Evolutionary conservation across 208 protist genomes (phyloP), one percentile per base, ranked within the genome.

Genomic region (Wallacemonas sp.): DNA sequence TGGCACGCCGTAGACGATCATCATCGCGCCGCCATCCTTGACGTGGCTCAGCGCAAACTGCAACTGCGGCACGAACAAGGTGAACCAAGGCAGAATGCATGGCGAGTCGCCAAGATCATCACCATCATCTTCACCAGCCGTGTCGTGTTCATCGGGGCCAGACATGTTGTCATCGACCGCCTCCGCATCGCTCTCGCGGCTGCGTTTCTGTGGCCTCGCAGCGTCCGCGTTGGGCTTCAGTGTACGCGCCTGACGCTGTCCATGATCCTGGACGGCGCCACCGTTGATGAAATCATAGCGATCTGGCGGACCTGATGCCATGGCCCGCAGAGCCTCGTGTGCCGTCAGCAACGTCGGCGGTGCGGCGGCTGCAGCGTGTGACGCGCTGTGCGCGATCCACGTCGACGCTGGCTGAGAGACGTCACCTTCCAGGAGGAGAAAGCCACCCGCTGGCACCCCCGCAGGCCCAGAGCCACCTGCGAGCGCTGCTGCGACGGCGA

Each of bases 241-340:
- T n/a, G 65, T 9, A 58, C 9, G 6, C 6, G 36, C 47, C 19
- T 68, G 68, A 8, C 87, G 87, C 65, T 93, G 87, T 0, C 87
- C 87, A 61, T 93, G 72, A 41, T 93, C 87, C 43, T 83, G 80
- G 43, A 93, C 87, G 1, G 87, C 87, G n/a, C 87, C 87, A 29
- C 82, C 76, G 68, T 93, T 93, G 21, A 93, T 83, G 54, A 93
- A 93, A 60, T 75, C 62, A 49, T 88, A 93, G 24, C 41, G 41
- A 9, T 36, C 60, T 36, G 23, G 6, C 11, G 8, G 11, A 16
- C 4, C 32, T 49, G 19, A 38, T 57, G 43, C 26, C 30, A 39
- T 39, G 52, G 16, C 56, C 61, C 29, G 48, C 52, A 60, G 72
- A 62, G 8, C 34, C n/a, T 26, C 46, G 24, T 19, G 60, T 34